phyloP scores from a whole-genome alignment of 805 yeast genomes.

The Ogataea degrootiae region DNA sequence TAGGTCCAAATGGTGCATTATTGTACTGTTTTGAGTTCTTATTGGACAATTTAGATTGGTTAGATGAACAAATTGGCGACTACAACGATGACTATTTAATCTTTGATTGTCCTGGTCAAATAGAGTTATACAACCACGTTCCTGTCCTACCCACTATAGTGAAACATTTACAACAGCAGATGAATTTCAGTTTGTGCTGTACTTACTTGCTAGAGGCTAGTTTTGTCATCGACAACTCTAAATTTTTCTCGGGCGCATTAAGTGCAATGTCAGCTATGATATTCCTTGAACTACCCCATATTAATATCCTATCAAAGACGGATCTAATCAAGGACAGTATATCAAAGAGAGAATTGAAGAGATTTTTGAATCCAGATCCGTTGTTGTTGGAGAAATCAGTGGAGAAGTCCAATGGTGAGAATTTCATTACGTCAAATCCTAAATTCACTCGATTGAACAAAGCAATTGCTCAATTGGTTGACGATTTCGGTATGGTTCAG shows the following conservation, averaged over 20 bases:
- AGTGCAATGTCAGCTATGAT: constrained; percentile 99
- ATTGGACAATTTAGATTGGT: constrained; percentile 88
- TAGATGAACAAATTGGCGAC: constrained; percentile 95
- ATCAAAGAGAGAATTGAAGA: constrained; percentile 70
- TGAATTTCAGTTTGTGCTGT: constrained; percentile 88
- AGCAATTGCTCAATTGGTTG: constrained; percentile 84
- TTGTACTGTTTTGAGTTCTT: constrained; percentile 91
- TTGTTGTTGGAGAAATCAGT: constrained; percentile 50
- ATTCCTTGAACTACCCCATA: constrained; percentile 88
- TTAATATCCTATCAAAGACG: constrained; percentile 80
- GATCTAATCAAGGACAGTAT: constrained; percentile 81
- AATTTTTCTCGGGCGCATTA: constrained; percentile 91
- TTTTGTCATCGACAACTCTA: constrained; percentile 82
- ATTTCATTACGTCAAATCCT: constrained; percentile 35
- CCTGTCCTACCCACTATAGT: constrained; percentile 90
- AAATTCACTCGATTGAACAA: constrained; percentile 68
- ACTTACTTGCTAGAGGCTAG: constrained; percentile 91
- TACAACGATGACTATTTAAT: constrained; percentile 90
- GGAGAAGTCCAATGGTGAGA: constrained; percentile 22
- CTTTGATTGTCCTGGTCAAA: constrained; percentile 97
- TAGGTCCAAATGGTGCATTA: constrained; percentile 95
- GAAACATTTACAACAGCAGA: constrained; percentile 70
- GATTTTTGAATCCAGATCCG: constrained; percentile 90
- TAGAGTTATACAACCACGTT: constrained; percentile 89
- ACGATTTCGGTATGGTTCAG: constrained; percentile 98